Evolutionary conservation across 2,329 filamentous ascomycete genomes (phyloP).

Genomic region (Thelonectria rubi): DNA sequence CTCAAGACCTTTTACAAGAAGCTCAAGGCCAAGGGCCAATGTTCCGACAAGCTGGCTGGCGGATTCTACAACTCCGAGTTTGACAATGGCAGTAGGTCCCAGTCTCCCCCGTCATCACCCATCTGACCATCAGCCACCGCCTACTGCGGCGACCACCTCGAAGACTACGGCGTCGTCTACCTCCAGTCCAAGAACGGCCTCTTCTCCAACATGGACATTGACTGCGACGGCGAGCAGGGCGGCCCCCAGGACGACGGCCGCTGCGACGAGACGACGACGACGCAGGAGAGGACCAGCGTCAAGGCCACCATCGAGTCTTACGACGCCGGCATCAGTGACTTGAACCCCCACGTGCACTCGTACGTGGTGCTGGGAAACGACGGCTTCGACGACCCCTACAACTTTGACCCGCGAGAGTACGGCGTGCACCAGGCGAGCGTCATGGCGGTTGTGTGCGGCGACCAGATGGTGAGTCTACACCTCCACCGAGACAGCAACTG

Average conservation of each 20-base stretch:
- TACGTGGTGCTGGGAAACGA: slow-evolving; percentile 65
- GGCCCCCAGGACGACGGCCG: slow-evolving; percentile 50
- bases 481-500: not conserved
- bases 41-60: slow-evolving; percentile 23
- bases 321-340: slow-evolving; percentile 51
- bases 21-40: slow-evolving; percentile 20
- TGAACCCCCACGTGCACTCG: slow-evolving; percentile 61
- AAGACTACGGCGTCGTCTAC: slow-evolving; percentile 52
- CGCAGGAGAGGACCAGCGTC: slow-evolving; percentile 53
- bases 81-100: slow-evolving; percentile 18
- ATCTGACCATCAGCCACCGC: slow-evolving; percentile 7
- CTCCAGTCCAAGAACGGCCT: slow-evolving; percentile 52
- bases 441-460: slow-evolving; percentile 63
- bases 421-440: slow-evolving; percentile 60
- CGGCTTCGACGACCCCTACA: slow-evolving; percentile 45
- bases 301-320: slow-evolving; percentile 48
- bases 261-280: slow-evolving; percentile 18
- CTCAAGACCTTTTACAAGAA: slow-evolving; percentile 25
- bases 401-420: slow-evolving; percentile 52
- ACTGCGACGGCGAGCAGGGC: slow-evolving; percentile 63
- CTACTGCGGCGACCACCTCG: slow-evolving; percentile 55
- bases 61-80: slow-evolving; percentile 27
- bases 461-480: slow-evolving; percentile 52
- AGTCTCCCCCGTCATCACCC: not conserved
- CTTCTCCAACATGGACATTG: slow-evolving; percentile 65